phyloP scores from a whole-genome alignment of 208 protist genomes.

The Trypanosoma vivax region DNA sequence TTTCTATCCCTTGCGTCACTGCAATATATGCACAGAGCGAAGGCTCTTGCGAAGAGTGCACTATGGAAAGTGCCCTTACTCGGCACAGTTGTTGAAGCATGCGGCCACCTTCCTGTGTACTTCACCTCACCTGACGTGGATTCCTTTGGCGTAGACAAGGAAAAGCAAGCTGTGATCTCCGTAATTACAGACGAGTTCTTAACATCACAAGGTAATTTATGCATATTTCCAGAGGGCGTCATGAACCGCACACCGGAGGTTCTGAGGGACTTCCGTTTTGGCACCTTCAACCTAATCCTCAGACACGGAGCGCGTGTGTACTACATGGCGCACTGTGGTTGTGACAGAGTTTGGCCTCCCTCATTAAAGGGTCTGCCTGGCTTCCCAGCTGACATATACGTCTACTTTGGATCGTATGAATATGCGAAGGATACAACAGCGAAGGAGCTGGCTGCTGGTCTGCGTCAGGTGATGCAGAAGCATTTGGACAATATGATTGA shows the following conservation, averaged over 20 bases:
- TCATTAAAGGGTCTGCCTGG: slow-evolving; percentile 50
- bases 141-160: slow-evolving; percentile 72
- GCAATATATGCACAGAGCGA: slow-evolving; percentile 40
- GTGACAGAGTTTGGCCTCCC: slow-evolving; percentile 72
- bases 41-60: slow-evolving; percentile 68
- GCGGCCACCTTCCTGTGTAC: slow-evolving; percentile 81
- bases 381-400: slow-evolving; percentile 67
- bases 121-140: slow-evolving; percentile 47
- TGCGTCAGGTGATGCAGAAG: slow-evolving; percentile 70
- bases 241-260: slow-evolving; percentile 75
- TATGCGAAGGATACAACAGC: slow-evolving; percentile 42
- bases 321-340: slow-evolving; percentile 75
- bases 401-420: slow-evolving; percentile 75
- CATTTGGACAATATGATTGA: slow-evolving; percentile 51
- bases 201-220: slow-evolving; percentile 44
- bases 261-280: slow-evolving; percentile 77
- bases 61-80: slow-evolving; percentile 71
- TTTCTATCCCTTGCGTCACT: slow-evolving; percentile 53
- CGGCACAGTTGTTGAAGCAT: slow-evolving; percentile 54
- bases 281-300: slow-evolving; percentile 69
- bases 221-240: slow-evolving; percentile 81
- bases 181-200: slow-evolving; percentile 54
- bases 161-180: slow-evolving; percentile 70
- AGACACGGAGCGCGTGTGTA: slow-evolving; percentile 56
- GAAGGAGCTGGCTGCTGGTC: slow-evolving; percentile 34